phyloP scores from a whole-genome alignment of 108 stramenopile genomes.

The Cylindrotheca closterium region DNA sequence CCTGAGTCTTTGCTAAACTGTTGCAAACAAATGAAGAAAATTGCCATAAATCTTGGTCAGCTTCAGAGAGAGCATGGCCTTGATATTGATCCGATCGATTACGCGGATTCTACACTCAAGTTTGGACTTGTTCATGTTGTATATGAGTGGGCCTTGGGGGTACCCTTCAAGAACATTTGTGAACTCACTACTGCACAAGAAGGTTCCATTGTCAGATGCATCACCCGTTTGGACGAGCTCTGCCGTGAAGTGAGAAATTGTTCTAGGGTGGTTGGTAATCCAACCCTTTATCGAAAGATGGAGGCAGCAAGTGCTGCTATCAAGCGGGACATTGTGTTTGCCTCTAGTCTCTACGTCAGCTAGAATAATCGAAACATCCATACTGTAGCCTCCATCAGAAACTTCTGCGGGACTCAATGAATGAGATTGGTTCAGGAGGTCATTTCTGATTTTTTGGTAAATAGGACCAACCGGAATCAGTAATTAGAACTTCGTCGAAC shows the following conservation, averaged over 20 bases:
- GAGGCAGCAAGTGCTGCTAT: constrained; percentile 92
- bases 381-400: too few relatives aligned
- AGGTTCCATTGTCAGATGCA: constrained; percentile 93
- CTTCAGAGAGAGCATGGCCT: constrained; percentile 85
- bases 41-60: constrained; percentile 72
- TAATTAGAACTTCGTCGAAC: too few relatives aligned
- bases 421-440: too few relatives aligned
- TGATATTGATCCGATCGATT: constrained; percentile 80
- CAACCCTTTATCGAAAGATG: constrained; percentile 93
- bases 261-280: constrained; percentile 95
- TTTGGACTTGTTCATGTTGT: constrained; percentile 96
- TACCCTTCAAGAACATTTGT: constrained; percentile 89
- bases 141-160: constrained; percentile 97
- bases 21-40: constrained; percentile 74
- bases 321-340: constrained; percentile 97
- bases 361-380: constrained; percentile 22
- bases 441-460: too few relatives aligned
- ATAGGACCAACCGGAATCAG: too few relatives aligned
- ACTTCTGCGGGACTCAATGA: too few relatives aligned
- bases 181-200: constrained; percentile 93
- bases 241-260: constrained; percentile 95
- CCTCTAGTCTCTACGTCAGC: constrained; percentile 92
- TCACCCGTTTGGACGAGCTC: constrained; percentile 97
- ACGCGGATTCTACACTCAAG: constrained; percentile 75
- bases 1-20: constrained; percentile 67